Percentiles rank a stretch among this genome's conserved stretches.
Conservation (phyloP, 768 basidiomycete species). For the Dacryopinax primogenitus region DNA sequence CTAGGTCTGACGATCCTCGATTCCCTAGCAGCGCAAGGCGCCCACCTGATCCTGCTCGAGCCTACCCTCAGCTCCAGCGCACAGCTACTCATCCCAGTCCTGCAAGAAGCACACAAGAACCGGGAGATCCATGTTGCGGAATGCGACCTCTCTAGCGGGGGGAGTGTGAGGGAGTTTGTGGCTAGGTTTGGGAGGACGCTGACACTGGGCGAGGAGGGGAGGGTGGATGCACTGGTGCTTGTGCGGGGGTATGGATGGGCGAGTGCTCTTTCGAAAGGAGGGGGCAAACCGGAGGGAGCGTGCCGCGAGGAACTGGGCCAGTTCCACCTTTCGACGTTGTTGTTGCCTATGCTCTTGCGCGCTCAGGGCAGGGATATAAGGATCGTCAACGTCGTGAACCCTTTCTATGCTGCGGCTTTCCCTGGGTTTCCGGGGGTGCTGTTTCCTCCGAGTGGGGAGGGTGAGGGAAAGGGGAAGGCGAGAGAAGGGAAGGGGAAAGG, state of each 20-base stretch:
- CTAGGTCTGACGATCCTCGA: constrained; percentile 56
- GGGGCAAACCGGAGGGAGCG: constrained; percentile 29
- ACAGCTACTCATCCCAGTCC: constrained; percentile 46
- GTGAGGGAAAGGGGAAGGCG: constrained; percentile 11
- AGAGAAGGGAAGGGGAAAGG: constrained; percentile 28
- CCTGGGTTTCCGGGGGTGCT: constrained; percentile 29
- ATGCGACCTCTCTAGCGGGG: constrained; percentile 55
- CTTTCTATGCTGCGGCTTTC: constrained; percentile 74
- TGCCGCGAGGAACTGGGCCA: constrained; percentile 47
- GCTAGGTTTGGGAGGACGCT: constrained; percentile 50
- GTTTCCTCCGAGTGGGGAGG: constrained; percentile 24
- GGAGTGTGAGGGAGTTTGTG: constrained; percentile 57
- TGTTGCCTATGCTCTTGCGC: constrained; percentile 67
- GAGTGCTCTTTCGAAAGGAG: constrained; percentile 18
- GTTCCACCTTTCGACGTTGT: constrained; percentile 63
- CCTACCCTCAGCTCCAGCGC: constrained; percentile 36
- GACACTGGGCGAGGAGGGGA: constrained; percentile 19
- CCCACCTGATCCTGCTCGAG: constrained; percentile 65
- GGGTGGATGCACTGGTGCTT: constrained; percentile 68
- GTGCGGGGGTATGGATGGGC: constrained; percentile 54
- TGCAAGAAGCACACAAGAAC: constrained; percentile 59
- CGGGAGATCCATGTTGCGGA: constrained; percentile 68
- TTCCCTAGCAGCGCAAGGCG: constrained; percentile 56
- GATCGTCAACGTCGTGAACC: constrained; percentile 75
- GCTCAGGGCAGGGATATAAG: constrained; percentile 80